phyloP scores from a whole-genome alignment of 495 filamentous ascomycete genomes.

The Hyaloscypha variabilis region DNA sequence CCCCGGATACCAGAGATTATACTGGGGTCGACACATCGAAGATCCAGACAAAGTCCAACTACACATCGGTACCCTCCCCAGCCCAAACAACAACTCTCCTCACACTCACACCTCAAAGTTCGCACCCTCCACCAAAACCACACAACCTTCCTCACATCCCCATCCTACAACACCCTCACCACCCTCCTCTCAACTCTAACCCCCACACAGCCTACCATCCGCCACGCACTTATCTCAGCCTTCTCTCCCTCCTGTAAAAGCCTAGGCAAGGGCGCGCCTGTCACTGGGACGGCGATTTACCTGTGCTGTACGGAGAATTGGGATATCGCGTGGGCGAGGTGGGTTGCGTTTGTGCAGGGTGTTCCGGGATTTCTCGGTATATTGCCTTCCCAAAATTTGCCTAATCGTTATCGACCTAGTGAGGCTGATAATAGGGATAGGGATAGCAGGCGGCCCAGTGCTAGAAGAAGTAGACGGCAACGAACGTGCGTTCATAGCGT shows the following conservation, averaged over 20 bases:
- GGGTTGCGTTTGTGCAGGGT: constrained; percentile 16
- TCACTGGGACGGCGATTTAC: constrained; percentile 28
- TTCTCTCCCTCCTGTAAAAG: constrained; percentile 4
- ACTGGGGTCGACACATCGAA: constrained; percentile 30
- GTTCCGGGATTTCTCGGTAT: constrained; percentile 24
- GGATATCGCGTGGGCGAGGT: constrained; percentile 24
- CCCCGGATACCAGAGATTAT: constrained; percentile 17
- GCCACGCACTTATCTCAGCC: constrained; percentile 9
- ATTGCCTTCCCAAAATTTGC: neutral
- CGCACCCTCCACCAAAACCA: neutral
- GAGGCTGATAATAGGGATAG: neutral
- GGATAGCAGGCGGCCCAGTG: neutral
- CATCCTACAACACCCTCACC: neutral
- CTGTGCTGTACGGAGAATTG: neutral
- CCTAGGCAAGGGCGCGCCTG: constrained; percentile 16
- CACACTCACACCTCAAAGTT: neutral
- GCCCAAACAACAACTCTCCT: neutral
- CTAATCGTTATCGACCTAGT: too few relatives aligned
- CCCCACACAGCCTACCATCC: neutral
- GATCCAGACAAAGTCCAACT: constrained; percentile 19
- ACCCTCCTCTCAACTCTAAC: neutral
- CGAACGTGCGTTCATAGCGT: constrained; percentile 10
- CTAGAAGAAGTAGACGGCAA: constrained; percentile 15
- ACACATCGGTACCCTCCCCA: constrained; percentile 17
- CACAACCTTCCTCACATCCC: neutral